Base-by-base conservation (phyloP, 208 protist genomes). In the Phytomonas sp. region DNA sequence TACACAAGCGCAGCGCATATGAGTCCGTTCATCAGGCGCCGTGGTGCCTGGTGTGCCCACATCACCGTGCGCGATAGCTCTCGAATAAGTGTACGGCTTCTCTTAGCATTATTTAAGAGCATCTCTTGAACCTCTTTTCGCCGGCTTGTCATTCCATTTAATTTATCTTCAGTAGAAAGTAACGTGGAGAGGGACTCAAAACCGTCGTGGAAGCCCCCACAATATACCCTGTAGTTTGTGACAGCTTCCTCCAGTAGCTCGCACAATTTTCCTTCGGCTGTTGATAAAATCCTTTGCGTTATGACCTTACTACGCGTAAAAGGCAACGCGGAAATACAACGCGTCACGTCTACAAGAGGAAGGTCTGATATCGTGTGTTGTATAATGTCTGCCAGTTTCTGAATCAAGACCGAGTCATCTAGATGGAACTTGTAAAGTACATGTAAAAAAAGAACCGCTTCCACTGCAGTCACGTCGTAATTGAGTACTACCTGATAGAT, bases 1-100 rank as follows among this genome's bases (percentile, higher is more conserved):
- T 74, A 76, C 7, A 68, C 67, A 8, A 88, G 20, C 0, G 75
- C 67, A 30, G 68, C 61, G 6, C 80, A 79, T 32, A 81, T 76
- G 37, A 91, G 3, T 60, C 76, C 85, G 62, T 85, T 87, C 34
- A 90, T 51, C 33, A 94, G 62, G 11, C 71, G 73, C 30, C 81
- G 84, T 51, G 85, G 83, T 20, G 71, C 83, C 72, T 37, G 13
- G 60, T 26, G 60, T 20, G 60, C 60, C 31, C 33, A 60, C 6
- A 37, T 40, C 20, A 65, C 20, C 13, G 61, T 65, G 8, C 23
- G 13, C 15, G 61, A 65, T 65, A 65, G 61, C 37, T 65, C 33
- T 65, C 23, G 61, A 65, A 75, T 62, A 40, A 74, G 66, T 28
- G 31, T n/a, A 17, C 53, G 67, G 56, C 51, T 65, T 37, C 61